A percentile compares a stretch with the other conserved stretches of the same genome.
Conservation (phyloP, 805 yeast species). For the Blastobotrys chiropterorum region DNA sequence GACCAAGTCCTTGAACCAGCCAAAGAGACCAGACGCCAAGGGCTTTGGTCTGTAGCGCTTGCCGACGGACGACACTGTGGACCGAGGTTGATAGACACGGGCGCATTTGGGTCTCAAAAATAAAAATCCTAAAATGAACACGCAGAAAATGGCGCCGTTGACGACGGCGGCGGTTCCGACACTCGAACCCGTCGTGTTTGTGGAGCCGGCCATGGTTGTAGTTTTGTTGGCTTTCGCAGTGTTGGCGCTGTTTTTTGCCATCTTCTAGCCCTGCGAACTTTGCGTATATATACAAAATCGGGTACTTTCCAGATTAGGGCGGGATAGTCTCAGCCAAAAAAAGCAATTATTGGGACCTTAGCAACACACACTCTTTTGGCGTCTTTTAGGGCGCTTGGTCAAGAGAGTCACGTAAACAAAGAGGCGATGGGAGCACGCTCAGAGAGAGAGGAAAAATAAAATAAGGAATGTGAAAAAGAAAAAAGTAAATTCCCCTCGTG, state of each 20-base stretch:
- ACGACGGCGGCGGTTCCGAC: conserved; percentile 43
- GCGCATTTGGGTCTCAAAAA: conserved; percentile 58
- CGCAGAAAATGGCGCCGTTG: conserved; percentile 64
- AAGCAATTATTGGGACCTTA: not conserved
- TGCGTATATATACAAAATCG: not conserved
- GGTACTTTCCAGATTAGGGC: not conserved
- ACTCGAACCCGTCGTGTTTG: not conserved
- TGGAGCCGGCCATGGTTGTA: not conserved
- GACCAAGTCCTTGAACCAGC: conserved; percentile 64
- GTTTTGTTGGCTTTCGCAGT: not conserved
- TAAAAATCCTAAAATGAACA: conserved; percentile 61
- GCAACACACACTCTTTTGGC: too few species aligned
- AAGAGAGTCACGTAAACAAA: too few species aligned
- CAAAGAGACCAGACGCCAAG: conserved; percentile 57
- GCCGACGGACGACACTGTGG: conserved; percentile 52
- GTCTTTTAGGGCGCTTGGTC: too few species aligned
- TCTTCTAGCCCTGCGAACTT: not conserved
- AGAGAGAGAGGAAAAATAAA: too few species aligned
- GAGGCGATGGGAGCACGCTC: not conserved
- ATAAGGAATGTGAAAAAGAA: not conserved
- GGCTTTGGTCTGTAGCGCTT: conserved; percentile 53
- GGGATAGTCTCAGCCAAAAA: not conserved
- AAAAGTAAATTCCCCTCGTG: too few species aligned
- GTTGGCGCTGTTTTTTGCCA: not conserved
- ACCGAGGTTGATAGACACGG: conserved; percentile 80